A percentile compares a stretch with the other conserved stretches of the same genome.
phyloP scores from a whole-genome alignment of 2,329 filamentous ascomycete species.

The Colletotrichum aenigma region DNA sequence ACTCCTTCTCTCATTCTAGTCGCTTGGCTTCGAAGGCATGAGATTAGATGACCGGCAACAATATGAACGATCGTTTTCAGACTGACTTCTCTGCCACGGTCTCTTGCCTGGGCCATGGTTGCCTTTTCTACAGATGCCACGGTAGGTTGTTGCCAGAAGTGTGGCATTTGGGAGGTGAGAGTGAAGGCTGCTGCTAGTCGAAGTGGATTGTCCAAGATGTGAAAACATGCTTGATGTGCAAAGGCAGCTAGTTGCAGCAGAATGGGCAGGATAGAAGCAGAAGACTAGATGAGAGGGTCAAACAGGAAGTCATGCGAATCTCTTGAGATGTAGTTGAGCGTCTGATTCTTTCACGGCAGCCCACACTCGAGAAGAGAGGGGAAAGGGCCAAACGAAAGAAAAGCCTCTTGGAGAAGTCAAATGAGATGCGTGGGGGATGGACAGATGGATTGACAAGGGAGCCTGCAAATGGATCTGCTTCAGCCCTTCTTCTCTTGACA shows the following conservation, averaged over 20 bases:
- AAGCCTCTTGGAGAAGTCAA: background rate
- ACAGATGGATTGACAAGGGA: background rate
- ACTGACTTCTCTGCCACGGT: background rate
- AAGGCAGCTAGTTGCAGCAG: background rate
- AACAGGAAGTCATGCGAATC: background rate
- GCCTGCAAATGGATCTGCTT: background rate
- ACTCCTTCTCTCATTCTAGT: background rate
- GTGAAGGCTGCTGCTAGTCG: background rate
- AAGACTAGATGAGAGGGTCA: background rate
- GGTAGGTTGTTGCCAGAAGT: background rate
- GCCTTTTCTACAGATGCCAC: background rate
- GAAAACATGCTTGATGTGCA: background rate
- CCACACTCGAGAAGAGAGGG: background rate
- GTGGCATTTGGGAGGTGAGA: background rate
- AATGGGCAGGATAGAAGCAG: background rate
- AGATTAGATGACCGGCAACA: background rate
- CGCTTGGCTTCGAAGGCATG: background rate
- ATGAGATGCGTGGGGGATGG: background rate
- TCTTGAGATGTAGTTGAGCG: background rate
- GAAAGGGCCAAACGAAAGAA: background rate
- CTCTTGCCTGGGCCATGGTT: background rate
- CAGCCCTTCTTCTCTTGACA: background rate
- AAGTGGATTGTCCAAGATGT: background rate
- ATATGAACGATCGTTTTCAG: background rate
- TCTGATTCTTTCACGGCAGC: background rate